Evolutionary conservation across 1,284 basidiomycete species (phyloP).

Genomic region (Afroboletus lepidellus): DNA sequence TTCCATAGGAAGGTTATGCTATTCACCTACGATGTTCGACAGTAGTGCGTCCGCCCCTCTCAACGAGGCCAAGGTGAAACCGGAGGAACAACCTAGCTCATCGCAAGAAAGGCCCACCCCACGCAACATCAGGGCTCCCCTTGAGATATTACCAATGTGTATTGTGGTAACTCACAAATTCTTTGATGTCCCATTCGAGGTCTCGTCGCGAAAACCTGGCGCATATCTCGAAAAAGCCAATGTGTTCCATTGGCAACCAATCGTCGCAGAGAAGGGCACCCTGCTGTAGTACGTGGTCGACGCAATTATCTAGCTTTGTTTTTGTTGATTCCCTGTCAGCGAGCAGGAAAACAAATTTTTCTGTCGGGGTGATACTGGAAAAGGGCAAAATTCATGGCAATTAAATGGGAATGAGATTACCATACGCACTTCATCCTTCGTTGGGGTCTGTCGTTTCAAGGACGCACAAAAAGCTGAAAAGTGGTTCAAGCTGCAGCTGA

Average conservation of each 20-base stretch:
- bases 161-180: background rate
- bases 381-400: background rate
- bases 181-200: background rate
- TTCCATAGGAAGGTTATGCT: background rate
- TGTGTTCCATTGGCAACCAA: background rate
- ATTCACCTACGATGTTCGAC: no score
- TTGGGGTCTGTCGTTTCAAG: background rate
- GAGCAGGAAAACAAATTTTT: background rate
- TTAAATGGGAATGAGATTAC: background rate
- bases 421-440: background rate
- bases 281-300: background rate
- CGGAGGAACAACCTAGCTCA: background rate
- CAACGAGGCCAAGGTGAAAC: no score
- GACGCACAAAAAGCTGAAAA: background rate
- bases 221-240: background rate
- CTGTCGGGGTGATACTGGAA: background rate
- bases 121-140: background rate
- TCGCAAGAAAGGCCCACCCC: background rate
- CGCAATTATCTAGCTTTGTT: no score
- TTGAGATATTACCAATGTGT: background rate
- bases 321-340: background rate
- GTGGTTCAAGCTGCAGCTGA: constrained; percentile 2
- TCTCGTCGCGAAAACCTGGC: background rate
- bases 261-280: background rate
- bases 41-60: no score